phyloP scores from a whole-genome alignment of 805 yeast species.

The Maudiozyma serrabonitensis region DNA sequence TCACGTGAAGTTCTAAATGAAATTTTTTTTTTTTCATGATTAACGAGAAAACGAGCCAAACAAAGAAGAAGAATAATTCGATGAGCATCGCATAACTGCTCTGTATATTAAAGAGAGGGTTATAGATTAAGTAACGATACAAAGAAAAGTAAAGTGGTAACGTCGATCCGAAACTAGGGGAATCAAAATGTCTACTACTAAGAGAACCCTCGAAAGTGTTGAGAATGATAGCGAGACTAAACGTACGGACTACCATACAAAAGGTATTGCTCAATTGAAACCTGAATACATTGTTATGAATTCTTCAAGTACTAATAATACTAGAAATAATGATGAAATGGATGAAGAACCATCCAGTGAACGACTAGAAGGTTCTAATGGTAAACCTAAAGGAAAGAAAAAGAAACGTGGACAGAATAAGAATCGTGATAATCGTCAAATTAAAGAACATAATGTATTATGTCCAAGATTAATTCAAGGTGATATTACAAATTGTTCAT shows the following conservation, averaged over 20 bases:
- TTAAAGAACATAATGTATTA: constrained; percentile 50
- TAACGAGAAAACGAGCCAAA: too few relatives aligned
- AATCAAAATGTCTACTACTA: neutral
- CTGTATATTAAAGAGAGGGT: too few relatives aligned
- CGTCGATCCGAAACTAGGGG: neutral
- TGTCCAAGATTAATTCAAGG: constrained; percentile 57
- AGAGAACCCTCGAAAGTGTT: neutral
- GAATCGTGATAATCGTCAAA: constrained; percentile 64
- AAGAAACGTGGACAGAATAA: constrained; percentile 76
- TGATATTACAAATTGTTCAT: constrained; percentile 40
- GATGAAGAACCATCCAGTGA: constrained; percentile 36
- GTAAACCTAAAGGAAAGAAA: constrained; percentile 27
- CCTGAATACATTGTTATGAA: constrained; percentile 47
- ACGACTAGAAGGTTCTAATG: constrained; percentile 27
- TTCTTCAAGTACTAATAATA: neutral
- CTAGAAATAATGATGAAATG: constrained; percentile 23
- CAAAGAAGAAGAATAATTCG: too few relatives aligned
- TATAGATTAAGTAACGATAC: too few relatives aligned
- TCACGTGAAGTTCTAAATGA: neutral
- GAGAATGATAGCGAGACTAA: constrained; percentile 10
- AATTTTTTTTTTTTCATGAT: neutral
- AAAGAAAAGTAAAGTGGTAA: too few relatives aligned
- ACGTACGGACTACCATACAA: constrained; percentile 17
- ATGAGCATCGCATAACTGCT: too few relatives aligned
- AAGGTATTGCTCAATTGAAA: constrained; percentile 72